Conservation (phyloP, 139 green algal genomes). For the Microglena sp. region DNA sequence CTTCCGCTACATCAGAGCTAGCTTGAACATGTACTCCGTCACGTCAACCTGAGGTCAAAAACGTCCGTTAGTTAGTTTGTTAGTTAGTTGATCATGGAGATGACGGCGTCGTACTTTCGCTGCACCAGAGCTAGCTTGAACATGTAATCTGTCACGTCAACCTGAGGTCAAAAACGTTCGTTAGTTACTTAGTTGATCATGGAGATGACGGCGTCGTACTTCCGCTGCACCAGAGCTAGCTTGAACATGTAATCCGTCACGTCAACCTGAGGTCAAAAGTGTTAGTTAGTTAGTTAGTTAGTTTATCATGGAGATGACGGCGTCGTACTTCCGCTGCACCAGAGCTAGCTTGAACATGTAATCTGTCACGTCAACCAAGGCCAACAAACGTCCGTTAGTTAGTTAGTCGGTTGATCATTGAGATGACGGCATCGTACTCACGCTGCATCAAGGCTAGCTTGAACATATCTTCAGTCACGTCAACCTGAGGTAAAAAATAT, state of each 20-base stretch:
- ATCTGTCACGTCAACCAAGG: constrained; percentile 85
- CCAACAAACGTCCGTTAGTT: not conserved
- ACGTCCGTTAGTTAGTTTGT: too few relatives aligned
- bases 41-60: constrained; percentile 83
- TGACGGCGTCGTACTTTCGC: constrained; percentile 89
- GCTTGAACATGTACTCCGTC: constrained; percentile 99
- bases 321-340: constrained; percentile 84
- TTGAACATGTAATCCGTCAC: constrained; percentile 98
- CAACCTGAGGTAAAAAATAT: constrained; percentile 57
- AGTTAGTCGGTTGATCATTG: constrained; percentile 95
- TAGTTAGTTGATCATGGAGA: too few relatives aligned
- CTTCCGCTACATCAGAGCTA: constrained; percentile 84
- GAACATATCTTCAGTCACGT: constrained; percentile 96
- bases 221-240: constrained; percentile 83
- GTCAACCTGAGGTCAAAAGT: constrained; percentile 58
- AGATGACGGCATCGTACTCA: constrained; percentile 89
- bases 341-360: constrained; percentile 99
- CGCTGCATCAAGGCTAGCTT: constrained; percentile 92
- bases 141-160: constrained; percentile 92
- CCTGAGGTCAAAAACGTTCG: constrained; percentile 28
- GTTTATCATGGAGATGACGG: constrained; percentile 91
- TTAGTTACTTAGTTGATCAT: constrained; percentile 95
- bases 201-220: constrained; percentile 88
- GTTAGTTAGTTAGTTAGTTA: too few relatives aligned
- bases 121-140: constrained; percentile 97